Conservation (phyloP, 345 rosid genomes). For the Salix viminalis region DNA sequence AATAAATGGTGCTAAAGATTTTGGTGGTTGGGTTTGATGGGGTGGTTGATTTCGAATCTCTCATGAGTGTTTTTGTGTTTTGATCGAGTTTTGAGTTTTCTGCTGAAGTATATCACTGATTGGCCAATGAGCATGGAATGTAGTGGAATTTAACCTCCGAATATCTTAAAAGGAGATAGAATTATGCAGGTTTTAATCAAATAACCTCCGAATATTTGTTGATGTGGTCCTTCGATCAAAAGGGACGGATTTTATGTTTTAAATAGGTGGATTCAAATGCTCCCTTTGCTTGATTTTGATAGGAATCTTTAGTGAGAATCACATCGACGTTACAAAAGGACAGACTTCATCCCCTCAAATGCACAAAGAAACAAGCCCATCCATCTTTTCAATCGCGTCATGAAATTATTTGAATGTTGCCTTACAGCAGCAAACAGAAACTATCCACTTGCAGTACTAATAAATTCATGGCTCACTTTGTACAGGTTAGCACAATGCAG, state of each 20-base stretch:
- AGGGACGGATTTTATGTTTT: neutral
- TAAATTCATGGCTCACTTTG: too few relatives aligned
- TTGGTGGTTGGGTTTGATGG: neutral
- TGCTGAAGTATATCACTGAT: neutral
- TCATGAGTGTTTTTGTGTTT: neutral
- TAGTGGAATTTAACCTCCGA: neutral
- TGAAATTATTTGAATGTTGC: neutral
- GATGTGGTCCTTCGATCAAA: neutral
- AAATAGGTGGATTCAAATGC: neutral
- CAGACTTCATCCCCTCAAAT: neutral
- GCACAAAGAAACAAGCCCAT: neutral
- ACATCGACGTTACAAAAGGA: neutral
- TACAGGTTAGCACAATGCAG: too few relatives aligned
- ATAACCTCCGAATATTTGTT: too few relatives aligned
- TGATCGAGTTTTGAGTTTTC: constrained; percentile 3
- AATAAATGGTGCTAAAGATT: too few relatives aligned
- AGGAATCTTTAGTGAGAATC: neutral
- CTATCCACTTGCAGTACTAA: too few relatives aligned
- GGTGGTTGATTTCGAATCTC: neutral
- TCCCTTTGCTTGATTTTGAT: neutral
- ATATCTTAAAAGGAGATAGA: neutral
- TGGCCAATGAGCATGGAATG: neutral
- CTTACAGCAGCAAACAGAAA: too few relatives aligned
- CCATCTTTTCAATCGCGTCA: neutral
- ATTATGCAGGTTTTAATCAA: too few relatives aligned